Evolutionary conservation across 495 filamentous ascomycete species (phyloP).

Genomic region (Copromyces sp.): DNA sequence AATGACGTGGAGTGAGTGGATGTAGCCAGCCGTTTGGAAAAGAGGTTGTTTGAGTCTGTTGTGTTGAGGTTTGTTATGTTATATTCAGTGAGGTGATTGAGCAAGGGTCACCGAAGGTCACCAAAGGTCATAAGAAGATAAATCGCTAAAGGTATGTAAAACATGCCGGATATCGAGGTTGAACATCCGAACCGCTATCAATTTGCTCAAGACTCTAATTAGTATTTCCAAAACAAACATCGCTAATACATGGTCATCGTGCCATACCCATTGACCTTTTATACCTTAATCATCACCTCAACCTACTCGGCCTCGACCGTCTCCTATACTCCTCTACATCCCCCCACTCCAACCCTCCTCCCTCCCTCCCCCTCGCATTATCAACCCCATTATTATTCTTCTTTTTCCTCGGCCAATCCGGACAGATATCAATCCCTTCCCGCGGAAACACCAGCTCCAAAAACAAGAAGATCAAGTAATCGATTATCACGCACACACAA

Average conservation of each 20-base stretch:
- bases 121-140: too few relatives aligned
- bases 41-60: too few relatives aligned
- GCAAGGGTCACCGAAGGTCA: too few relatives aligned
- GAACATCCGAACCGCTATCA: not conserved
- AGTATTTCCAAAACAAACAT: not conserved
- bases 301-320: not conserved
- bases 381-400: slow-evolving; percentile 4
- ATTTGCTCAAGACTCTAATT: not conserved
- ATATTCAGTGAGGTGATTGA: too few relatives aligned
- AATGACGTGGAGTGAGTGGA: too few relatives aligned
- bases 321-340: not conserved
- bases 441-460: slow-evolving; percentile 82
- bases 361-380: slow-evolving; percentile 3
- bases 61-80: too few relatives aligned
- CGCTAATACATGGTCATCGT: not conserved
- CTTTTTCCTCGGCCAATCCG: slow-evolving; percentile 79
- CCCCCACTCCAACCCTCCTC: not conserved
- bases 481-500: slow-evolving; percentile 86
- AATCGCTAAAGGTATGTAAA: too few relatives aligned
- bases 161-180: not conserved
- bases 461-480: slow-evolving; percentile 79
- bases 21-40: too few relatives aligned
- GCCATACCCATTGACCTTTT: not conserved
- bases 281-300: not conserved
- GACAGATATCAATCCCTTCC: slow-evolving; percentile 74